Percentiles rank a stretch among this genome's conserved stretches.
These are phyloP conservation scores for Castanea mollissima DNA, from an alignment of 306 rosid genomes.

Conservation along the genomic window DNA sequence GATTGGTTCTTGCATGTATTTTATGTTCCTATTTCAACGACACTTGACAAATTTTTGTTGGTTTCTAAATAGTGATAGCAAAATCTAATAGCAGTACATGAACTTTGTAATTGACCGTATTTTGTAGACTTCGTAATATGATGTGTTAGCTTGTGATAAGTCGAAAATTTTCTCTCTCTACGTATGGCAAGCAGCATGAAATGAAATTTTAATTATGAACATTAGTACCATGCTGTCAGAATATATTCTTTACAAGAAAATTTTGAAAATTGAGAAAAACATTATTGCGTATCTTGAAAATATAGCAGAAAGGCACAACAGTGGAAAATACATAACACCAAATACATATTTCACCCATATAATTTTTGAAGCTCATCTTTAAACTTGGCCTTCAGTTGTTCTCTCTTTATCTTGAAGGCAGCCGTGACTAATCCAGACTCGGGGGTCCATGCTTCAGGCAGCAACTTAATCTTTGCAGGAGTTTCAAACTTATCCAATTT, in stretches of 20 bases:
- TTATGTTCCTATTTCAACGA: no score
- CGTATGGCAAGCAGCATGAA: no score
- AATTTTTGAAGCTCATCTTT: slow-evolving; percentile 63
- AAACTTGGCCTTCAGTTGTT: slow-evolving; percentile 73
- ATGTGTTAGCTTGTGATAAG: no score
- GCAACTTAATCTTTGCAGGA: slow-evolving; percentile 72
- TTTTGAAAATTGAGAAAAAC: neutral
- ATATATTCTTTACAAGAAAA: neutral
- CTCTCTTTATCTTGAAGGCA: slow-evolving; percentile 88
- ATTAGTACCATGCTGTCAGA: neutral
- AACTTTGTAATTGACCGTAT: no score
- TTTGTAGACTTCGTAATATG: no score
- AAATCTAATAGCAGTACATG: no score
- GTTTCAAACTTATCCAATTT: slow-evolving; percentile 71
- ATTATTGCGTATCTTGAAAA: neutral
- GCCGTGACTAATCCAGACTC: slow-evolving; percentile 94
- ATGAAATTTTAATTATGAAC: neutral
- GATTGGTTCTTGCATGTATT: no score
- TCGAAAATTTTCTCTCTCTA: no score
- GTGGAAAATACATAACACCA: neutral
- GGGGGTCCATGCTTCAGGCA: slow-evolving; percentile 82
- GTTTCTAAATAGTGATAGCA: no score
- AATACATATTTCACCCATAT: slow-evolving; percentile 48
- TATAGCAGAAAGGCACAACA: neutral
- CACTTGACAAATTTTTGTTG: no score